Conservation (phyloP, 163 green algal species). For the Smithsoniella earleae region DNA sequence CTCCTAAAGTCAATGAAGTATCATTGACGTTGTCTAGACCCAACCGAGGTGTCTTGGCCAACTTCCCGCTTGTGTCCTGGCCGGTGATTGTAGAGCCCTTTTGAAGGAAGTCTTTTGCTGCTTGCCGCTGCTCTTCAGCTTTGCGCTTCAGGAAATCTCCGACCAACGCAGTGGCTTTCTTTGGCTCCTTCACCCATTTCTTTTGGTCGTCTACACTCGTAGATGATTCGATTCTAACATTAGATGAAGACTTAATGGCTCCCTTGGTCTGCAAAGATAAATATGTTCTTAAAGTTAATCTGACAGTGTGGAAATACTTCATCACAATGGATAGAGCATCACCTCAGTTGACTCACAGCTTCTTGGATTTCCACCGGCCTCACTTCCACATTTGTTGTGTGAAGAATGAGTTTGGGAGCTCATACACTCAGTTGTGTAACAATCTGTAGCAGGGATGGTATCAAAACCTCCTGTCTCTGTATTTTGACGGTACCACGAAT, state of each 20-base stretch:
- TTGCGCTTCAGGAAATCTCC: background rate
- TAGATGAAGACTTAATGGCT: too few relatives aligned
- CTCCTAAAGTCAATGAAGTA: background rate
- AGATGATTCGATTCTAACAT: too few relatives aligned
- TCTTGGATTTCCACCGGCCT: too few relatives aligned
- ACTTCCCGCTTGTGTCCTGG: background rate
- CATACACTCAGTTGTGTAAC: background rate
- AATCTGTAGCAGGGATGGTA: conserved; percentile 17
- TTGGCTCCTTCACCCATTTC: background rate
- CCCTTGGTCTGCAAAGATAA: too few relatives aligned
- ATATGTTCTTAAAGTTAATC: background rate
- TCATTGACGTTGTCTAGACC: background rate
- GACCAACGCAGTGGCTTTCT: background rate
- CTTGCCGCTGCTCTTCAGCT: conserved; percentile 20
- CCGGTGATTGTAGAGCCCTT: background rate
- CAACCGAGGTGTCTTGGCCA: background rate
- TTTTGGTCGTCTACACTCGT: background rate
- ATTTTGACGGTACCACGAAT: conserved; percentile 20
- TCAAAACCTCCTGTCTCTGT: conserved; percentile 10
- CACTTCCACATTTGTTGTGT: too few relatives aligned
- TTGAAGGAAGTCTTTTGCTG: background rate
- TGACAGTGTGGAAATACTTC: background rate
- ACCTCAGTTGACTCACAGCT: too few relatives aligned
- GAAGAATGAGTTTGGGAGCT: too few relatives aligned
- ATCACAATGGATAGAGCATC: background rate